Base-by-base conservation (phyloP, 176 grass and related monocot species). In the Lolium perenne region DNA sequence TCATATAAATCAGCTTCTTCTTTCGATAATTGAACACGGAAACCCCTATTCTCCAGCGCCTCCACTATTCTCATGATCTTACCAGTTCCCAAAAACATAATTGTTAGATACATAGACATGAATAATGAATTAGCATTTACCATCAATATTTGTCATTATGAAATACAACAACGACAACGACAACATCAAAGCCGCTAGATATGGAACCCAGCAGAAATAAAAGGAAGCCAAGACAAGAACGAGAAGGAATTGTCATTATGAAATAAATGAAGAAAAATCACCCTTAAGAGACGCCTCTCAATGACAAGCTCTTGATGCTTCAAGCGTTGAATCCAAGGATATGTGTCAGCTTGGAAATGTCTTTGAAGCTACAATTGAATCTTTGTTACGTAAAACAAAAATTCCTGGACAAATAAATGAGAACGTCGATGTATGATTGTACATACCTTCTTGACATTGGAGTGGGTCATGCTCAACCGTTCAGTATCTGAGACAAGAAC, bases 11-110 rank as follows among this genome's bases (percentile, higher is more conserved):
- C 88, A 55, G 74, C 88, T 86, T 99, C 97, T 59, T 89, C 97
- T 66, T 90, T 94, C 11, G 82, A 94, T 72, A 96, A 84, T 18
- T 94, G 97, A 76, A 86, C 54, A 60, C 90, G 87, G 56, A 90
- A 91, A 74, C 92, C 97, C 60, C 93, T 88, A 55, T 93, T 90
- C 87, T 99, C 97, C 68, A 99, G 88, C 0, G 88, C 77, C 71
- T 99, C 97, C 82, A 99, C 93, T 87, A 99, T 94, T 90, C 93
- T 96, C 83, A 93, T 89, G 17, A 94, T 78, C 95, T 92, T 83
- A 74, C 80, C 80, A 80, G 76, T 58, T 84, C 63, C 64, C 50
- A 81, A 91, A 91, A 84, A 17, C 53, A 29, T 17, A 79, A 23
- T 21, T 75, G 51, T 88, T 51, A 71, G 20, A 83, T 62, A 85